phyloP scores from a whole-genome alignment of 2,329 filamentous ascomycete species.

The Colletotrichum liaoningense region DNA sequence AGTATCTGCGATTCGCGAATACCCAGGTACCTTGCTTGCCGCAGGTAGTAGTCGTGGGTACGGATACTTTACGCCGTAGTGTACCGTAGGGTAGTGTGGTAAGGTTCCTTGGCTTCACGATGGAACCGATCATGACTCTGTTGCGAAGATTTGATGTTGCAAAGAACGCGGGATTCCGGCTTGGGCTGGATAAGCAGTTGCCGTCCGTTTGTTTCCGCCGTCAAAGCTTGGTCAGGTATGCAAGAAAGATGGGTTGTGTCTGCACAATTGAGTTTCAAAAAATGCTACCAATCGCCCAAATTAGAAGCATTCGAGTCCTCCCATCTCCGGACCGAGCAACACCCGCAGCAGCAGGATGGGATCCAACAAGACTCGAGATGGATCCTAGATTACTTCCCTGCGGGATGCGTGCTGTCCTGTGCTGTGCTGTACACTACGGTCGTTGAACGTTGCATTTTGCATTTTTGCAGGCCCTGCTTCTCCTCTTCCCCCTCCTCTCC shows the following conservation, averaged over 20 bases:
- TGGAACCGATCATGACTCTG: not conserved
- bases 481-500: not conserved
- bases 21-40: too few species aligned
- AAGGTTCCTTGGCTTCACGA: not conserved
- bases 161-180: not conserved
- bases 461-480: not conserved
- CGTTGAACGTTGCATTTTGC: too few species aligned
- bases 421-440: too few species aligned
- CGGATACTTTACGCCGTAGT: too few species aligned
- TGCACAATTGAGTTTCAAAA: not conserved
- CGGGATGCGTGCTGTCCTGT: too few species aligned
- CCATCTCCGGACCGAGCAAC: conserved; percentile 11
- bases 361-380: not conserved
- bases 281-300: not conserved
- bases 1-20: too few species aligned
- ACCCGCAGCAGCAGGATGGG: conserved; percentile 6
- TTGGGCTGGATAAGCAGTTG: not conserved
- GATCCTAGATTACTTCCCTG: not conserved
- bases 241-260: not conserved
- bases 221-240: not conserved
- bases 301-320: conserved; percentile 12
- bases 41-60: too few species aligned
- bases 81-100: too few species aligned
- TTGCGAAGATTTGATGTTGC: not conserved
- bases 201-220: not conserved